Base-by-base conservation (phyloP, 2,329 filamentous ascomycete genomes). In the Gaeumannomyces tritici region DNA sequence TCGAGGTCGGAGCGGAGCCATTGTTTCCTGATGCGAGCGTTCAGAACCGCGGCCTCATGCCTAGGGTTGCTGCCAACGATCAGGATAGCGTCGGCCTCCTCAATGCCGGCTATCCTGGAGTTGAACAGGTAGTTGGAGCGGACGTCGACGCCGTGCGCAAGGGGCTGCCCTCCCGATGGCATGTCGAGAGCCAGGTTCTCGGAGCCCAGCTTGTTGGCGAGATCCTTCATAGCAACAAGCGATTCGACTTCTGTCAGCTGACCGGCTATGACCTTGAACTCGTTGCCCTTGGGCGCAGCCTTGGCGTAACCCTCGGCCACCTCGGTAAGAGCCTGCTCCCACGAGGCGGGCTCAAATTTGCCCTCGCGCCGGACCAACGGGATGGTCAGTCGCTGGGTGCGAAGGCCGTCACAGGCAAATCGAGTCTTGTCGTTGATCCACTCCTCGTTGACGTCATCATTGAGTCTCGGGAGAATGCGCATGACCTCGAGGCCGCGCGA, bases 341-440 rank as follows among this genome's bases (percentile, higher is more conserved):
- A 99, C 35, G 91, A 90, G 21, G 89, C 91, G 31, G 95, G 91
- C 75, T 93, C 86, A 75, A 99, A 98, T 74, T 93, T 91, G 71
- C 93, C 89, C 64, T 96, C 89, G 63, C 89, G 87, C 69, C 93
- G 90, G 70, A 97, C 87, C 66, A 99, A 79, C 55, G 95, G 95
- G 67, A 93, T 95, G 47, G 95, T 98, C 63, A 99, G 82, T 72
- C 95, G 87, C 78, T 99, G 95, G 58, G 93, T 98, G 84, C 93
- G 96, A 67, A 99, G 83, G 60, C 95, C 95, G 74, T 99, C 95
- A 74, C 93, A 96, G 55, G 95, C 93, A 74, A 98, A 99, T 67
- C 95, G 87, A 55, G 91, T 88, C 83, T 98, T 99, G 81, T 99
- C 95, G 77, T 98, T 95, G 75, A 99, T 98, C 95, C 95, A 99